Conservation (phyloP, 139 green algal genomes). For the Tetraselmis chui region DNA sequence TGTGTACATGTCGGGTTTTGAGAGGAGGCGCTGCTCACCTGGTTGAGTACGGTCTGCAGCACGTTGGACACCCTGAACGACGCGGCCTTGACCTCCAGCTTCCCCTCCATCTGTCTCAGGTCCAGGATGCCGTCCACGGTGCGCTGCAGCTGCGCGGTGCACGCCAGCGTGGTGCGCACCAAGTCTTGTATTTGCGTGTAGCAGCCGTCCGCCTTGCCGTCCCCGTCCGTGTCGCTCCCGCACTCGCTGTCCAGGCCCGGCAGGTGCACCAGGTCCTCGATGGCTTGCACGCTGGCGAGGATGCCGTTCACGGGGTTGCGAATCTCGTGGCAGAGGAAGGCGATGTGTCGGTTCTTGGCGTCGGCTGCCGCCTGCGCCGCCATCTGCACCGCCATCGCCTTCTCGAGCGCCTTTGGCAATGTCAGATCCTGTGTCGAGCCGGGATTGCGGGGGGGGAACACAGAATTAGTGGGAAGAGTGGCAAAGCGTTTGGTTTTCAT, state of each 20-base stretch:
- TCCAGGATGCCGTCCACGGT: constrained; percentile 25
- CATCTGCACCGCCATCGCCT: constrained; percentile 17
- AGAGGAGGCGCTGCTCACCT: neutral
- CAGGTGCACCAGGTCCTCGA: constrained; percentile 10
- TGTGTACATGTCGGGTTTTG: too few species aligned
- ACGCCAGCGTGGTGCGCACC: constrained; percentile 16
- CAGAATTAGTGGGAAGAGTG: too few species aligned
- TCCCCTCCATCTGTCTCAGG: constrained; percentile 19
- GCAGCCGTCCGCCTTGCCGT: too few species aligned
- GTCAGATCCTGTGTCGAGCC: constrained; percentile 27
- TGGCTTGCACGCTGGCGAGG: constrained; percentile 19
- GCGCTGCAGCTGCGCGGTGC: constrained; percentile 16
- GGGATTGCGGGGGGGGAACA: too few species aligned
- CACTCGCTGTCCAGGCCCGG: constrained; percentile 15
- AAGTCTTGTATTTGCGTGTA: neutral
- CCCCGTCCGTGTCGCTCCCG: neutral
- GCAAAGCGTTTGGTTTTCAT: too few species aligned
- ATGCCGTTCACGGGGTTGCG: constrained; percentile 34
- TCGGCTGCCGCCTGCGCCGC: constrained; percentile 19
- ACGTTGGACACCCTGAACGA: constrained; percentile 12
- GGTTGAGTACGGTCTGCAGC: neutral
- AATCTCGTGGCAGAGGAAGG: constrained; percentile 35
- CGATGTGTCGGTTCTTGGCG: constrained; percentile 15
- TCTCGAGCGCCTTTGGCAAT: constrained; percentile 19
- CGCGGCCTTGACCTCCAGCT: constrained; percentile 8